Base-by-base conservation (phyloP, 2,329 filamentous ascomycete species). In the Trichoderma endophyticum region DNA sequence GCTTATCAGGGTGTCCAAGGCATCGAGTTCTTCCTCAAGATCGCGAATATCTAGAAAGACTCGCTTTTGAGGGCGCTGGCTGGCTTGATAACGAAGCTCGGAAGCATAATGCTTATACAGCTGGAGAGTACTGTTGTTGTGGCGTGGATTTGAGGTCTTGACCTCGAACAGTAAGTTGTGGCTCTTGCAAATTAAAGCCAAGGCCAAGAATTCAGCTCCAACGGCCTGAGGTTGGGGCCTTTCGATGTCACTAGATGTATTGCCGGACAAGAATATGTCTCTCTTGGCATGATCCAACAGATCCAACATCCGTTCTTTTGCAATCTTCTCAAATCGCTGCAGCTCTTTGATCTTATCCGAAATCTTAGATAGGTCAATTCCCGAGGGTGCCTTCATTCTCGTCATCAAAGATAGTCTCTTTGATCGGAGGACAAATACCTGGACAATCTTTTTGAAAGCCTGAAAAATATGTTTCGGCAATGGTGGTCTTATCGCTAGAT, bases 21-120 rank as follows among this genome's bases (percentile, higher is more conserved):
- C 75, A 39, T 75, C 73, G 30, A 76, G 70, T 12, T 76, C 74
- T 56, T 74, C 75, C 39, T 76, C 74, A 2, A 76, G 71, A 28
- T 73, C 71, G 24, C 70, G 67, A 8, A 76, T 73, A 30, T 73
- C 66, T 1, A 75, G 48, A 51, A 75, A 76, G 6, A 72, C 64
- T 9, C 68, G 59, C 15, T 73, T 63, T 21, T 73, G 59, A 1
- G 71, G 71, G 6, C 65, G 71, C 26, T 54, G 34, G 9, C 62
- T 62, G 7, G 71, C 64, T 14, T 70, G 43, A 4, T 3, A 71
- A 34, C 54, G 51, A 26, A 71, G 48, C 4, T 30, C n/a, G 2
- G 57, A 62, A 15, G 65, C 24, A 24, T 70, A 70, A 12, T 28
- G 0, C n/a, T 63, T 70, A 48, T 71, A 67, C 14, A 51, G 3